Base-by-base conservation (phyloP, 371 early-diverging fungal species). In the Rhizopus microsporus region DNA sequence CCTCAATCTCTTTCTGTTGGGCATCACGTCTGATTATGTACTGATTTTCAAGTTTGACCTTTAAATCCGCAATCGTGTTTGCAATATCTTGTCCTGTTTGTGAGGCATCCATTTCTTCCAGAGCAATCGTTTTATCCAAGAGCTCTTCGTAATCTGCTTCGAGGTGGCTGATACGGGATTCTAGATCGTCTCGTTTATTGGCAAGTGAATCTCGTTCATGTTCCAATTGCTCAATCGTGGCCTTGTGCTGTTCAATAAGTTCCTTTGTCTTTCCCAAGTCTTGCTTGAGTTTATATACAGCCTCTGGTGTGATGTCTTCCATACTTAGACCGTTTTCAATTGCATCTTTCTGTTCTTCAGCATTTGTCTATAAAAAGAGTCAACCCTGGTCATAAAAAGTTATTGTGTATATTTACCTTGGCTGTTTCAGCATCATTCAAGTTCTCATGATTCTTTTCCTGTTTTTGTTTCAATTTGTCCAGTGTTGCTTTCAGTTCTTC, bases 111-210 rank as follows among this genome's bases (percentile, higher is more conserved):
- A 92, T 90, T 64, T 96, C 96, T 46, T 93, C 95, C 66, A 66
- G 60, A 3, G 89, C 90, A 61, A 96, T 95, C 3, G 95, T 91
- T 75, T 92, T 90, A 65, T 96, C 95, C 31, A 97, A 68, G 55
- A 96, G 71, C 69, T 96, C 94, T 62, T 94, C 94, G 67, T 95
- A 97, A 66, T 97, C 97, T 12, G 77, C 60, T 67, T 94, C 91
- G 8, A 95, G 74, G 7, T 81, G 74, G 34, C 81, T 78, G 40
- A 92, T 78, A 47, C 89, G 84, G 48, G 69, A 55, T 65, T 95
- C 95, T 17, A 91, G 70, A 32, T 93, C 93, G 43, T 80, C 81
- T 29, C 84, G 79, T 73, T 88, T 87, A 42, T 69, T 59, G 33
- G 75, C 72, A 44, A 92, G 68, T 0, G 70, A 51, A 7, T 85